A percentile compares a stretch with the other conserved stretches of the same genome.
Conservation (phyloP, 2,329 filamentous ascomycete genomes). For the Aspergillus neoniger region DNA sequence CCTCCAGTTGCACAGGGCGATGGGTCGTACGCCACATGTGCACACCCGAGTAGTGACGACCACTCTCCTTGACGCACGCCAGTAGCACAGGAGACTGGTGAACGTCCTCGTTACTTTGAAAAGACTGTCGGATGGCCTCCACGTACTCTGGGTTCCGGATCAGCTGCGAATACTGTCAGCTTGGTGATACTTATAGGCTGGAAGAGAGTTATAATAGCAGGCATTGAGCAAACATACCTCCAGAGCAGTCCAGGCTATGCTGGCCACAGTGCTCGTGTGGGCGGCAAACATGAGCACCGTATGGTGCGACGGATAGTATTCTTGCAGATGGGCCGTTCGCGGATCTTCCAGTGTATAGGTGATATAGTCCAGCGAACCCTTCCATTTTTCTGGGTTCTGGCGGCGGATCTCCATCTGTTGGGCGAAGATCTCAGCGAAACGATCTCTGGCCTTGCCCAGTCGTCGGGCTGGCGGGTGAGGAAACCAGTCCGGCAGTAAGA, state of each 20-base stretch:
- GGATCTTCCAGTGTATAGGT: conserved; percentile 7
- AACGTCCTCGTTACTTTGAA: neutral
- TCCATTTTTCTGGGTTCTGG: conserved; percentile 1
- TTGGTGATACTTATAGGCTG: neutral
- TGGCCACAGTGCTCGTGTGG: conserved; percentile 9
- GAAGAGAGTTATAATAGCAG: neutral
- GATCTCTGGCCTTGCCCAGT: neutral
- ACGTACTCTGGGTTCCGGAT: neutral
- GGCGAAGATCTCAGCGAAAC: neutral
- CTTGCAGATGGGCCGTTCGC: conserved; percentile 1
- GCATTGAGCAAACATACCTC: neutral
- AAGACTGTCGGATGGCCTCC: neutral
- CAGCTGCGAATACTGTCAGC: neutral
- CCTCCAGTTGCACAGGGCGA: neutral
- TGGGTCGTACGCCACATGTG: neutral
- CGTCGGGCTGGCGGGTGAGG: neutral
- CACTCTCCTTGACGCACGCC: conserved; percentile 3
- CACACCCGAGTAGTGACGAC: conserved; percentile 1
- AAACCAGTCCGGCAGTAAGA: neutral
- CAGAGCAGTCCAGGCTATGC: conserved; percentile 5
- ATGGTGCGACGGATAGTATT: conserved; percentile 6
- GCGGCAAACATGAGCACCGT: conserved; percentile 9
- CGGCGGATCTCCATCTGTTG: neutral
- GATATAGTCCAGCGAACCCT: conserved; percentile 7
- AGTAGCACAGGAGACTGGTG: neutral